phyloP scores from a whole-genome alignment of 306 rosid species.

The Fragaria ananassa region DNA sequence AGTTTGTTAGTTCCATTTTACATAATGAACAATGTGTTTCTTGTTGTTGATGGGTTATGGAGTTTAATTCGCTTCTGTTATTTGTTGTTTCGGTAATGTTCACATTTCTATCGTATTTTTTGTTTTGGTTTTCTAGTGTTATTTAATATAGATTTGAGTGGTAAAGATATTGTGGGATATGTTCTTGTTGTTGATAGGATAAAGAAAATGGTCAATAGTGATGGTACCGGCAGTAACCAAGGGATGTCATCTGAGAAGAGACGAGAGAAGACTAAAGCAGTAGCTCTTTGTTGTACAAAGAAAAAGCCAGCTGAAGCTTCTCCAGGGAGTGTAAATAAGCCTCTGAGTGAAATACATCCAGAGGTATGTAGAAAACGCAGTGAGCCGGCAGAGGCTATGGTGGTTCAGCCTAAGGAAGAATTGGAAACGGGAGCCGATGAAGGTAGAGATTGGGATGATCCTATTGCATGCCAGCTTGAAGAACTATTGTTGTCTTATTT shows the following conservation, averaged over 20 bases:
- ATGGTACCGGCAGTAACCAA: slow-evolving; percentile 11
- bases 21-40: background rate
- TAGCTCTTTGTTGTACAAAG: slow-evolving; percentile 21
- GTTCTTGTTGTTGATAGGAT: slow-evolving; percentile 24
- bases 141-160: slow-evolving; percentile 25
- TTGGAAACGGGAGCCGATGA: slow-evolving; percentile 21
- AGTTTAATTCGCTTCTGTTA: background rate
- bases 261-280: slow-evolving; percentile 37
- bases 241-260: slow-evolving; percentile 18
- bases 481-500: slow-evolving; percentile 42
- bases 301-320: background rate
- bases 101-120: background rate
- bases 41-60: slow-evolving; percentile 1
- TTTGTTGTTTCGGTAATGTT: background rate
- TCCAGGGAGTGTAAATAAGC: background rate
- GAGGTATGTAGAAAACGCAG: background rate
- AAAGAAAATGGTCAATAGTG: slow-evolving; percentile 29
- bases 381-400: slow-evolving; percentile 18
- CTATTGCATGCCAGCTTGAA: slow-evolving; percentile 46
- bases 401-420: slow-evolving; percentile 24
- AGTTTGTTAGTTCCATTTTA: background rate
- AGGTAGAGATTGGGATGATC: slow-evolving; percentile 53
- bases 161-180: slow-evolving; percentile 15
- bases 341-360: slow-evolving; percentile 17
- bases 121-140: slow-evolving; percentile 9